A percentile compares a stretch with the other conserved stretches of the same genome.
These are phyloP conservation scores for Lipomyces orientalis DNA, from an alignment of 805 yeast genomes.

Conservation along the genomic window DNA sequence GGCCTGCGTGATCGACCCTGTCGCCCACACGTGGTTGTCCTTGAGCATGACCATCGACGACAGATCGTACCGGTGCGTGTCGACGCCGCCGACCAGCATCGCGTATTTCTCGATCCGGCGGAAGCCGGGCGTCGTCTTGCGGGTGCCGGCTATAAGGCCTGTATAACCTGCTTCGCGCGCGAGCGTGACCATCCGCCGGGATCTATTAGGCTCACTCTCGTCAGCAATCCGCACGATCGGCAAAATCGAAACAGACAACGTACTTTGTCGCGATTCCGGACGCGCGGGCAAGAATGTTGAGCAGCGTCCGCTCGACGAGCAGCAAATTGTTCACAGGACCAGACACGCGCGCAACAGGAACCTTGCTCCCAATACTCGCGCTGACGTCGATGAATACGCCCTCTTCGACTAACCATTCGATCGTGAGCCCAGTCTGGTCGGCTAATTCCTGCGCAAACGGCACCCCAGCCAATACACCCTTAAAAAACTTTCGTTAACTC, in stretches of 20 bases:
- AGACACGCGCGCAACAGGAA: constrained; percentile 73
- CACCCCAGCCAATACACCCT: constrained; percentile 80
- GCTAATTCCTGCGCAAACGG: constrained; percentile 90
- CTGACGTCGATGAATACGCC: constrained; percentile 63
- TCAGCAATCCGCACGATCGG: no score
- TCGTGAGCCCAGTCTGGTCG: constrained; percentile 70
- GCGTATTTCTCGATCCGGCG: constrained; percentile 88
- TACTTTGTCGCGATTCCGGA: constrained; percentile 84
- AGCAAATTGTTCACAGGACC: constrained; percentile 84
- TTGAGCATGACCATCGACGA: constrained; percentile 95
- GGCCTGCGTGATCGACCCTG: constrained; percentile 89
- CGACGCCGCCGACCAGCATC: constrained; percentile 95
- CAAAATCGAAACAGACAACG: no score
- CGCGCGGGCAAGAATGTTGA: constrained; percentile 79
- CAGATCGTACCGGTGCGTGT: constrained; percentile 88
- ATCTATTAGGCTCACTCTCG: constrained; percentile 38
- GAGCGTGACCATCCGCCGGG: constrained; percentile 58
- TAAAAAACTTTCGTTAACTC: no score
- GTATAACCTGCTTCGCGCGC: constrained; percentile 73
- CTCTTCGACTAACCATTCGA: constrained; percentile 76
- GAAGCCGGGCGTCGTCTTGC: constrained; percentile 97
- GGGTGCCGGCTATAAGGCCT: constrained; percentile 92
- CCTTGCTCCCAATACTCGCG: constrained; percentile 52
- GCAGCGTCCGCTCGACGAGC: constrained; percentile 83
- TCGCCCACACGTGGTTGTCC: constrained; percentile 91